Conservation (phyloP, 208 protist genomes). For the Blastocrithidia nonstop region DNA sequence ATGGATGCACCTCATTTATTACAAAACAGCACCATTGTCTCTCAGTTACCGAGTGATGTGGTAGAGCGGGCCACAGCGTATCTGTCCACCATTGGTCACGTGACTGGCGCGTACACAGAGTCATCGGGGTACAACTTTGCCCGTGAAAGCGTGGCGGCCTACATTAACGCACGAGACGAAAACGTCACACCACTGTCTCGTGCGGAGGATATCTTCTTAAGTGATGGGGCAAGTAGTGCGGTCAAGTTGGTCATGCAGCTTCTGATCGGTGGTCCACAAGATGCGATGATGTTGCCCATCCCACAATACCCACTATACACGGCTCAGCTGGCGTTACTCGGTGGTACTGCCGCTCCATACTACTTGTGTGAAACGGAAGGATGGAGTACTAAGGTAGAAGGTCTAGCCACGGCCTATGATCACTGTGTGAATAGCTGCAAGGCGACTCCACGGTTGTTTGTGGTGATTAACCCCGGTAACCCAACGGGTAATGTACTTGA, state of each 20-base stretch:
- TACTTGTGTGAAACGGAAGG: conserved; percentile 87
- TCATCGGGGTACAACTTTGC: conserved; percentile 85
- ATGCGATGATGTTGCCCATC: conserved; percentile 94
- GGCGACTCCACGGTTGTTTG: conserved; percentile 85
- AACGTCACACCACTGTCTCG: conserved; percentile 13
- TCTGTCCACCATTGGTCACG: conserved; percentile 26
- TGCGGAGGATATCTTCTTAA: conserved; percentile 82
- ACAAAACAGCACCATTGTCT: conserved; percentile 20
- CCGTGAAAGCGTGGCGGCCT: conserved; percentile 83
- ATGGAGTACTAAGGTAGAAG: conserved; percentile 75
- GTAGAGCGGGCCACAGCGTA: conserved; percentile 78
- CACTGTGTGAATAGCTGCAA: conserved; percentile 31
- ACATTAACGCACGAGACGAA: conserved; percentile 91
- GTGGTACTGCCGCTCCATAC: conserved; percentile 86
- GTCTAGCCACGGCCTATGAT: conserved; percentile 47
- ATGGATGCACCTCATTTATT: conserved; percentile 60
- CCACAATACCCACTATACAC: conserved; percentile 99
- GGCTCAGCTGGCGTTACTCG: conserved; percentile 90
- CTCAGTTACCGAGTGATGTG: conserved; percentile 78
- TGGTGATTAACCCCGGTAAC: conserved; percentile 99
- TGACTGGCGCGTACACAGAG: conserved; percentile 93
- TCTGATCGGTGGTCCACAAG: conserved; percentile 44
- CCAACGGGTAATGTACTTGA: conserved; percentile 91
- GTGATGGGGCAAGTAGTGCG: conserved; percentile 91
- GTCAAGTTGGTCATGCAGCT: conserved; percentile 82